Percentiles rank a stretch among this genome's conserved stretches.
These are phyloP conservation scores for Penicillium sp. DNA, from an alignment of 2,329 filamentous ascomycete species.

Conservation along the genomic window DNA sequence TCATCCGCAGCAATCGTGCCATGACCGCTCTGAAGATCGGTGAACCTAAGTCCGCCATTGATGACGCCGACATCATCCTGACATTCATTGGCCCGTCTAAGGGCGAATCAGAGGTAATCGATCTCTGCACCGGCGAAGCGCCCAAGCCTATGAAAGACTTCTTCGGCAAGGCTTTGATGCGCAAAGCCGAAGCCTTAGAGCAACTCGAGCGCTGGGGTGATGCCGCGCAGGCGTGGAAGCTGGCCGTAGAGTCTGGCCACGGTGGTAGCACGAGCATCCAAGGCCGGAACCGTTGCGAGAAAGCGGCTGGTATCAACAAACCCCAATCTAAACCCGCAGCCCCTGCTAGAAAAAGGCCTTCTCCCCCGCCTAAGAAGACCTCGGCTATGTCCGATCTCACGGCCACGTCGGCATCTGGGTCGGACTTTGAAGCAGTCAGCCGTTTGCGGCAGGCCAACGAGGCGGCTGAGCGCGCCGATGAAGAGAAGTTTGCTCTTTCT, in stretches of 20 bases:
- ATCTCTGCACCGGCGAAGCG: conserved; percentile 63
- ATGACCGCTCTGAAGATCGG: conserved; percentile 89
- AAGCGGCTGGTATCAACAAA: conserved; percentile 70
- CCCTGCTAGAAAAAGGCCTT: conserved; percentile 48
- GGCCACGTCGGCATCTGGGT: conserved; percentile 43
- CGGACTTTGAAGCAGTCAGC: conserved; percentile 72
- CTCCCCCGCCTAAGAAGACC: conserved; percentile 40
- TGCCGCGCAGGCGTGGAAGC: conserved; percentile 75
- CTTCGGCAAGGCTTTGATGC: conserved; percentile 87
- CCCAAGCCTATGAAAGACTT: conserved; percentile 87
- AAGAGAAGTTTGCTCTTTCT: conserved; percentile 85
- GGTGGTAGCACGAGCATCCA: conserved; percentile 83
- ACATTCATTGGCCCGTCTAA: conserved; percentile 74
- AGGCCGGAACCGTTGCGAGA: conserved; percentile 85
- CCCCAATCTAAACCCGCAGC: conserved; percentile 48
- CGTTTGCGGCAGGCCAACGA: conserved; percentile 80
- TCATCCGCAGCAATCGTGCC: conserved; percentile 89
- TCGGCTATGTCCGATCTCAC: conserved; percentile 37
- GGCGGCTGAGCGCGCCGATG: conserved; percentile 80
- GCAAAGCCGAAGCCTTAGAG: conserved; percentile 93
- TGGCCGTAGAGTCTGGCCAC: conserved; percentile 78
- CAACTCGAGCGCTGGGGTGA: conserved; percentile 93
- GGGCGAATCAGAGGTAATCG: conserved; percentile 77
- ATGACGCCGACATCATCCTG: conserved; percentile 79
- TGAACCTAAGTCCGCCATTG: conserved; percentile 81